These are phyloP conservation scores for Aspergillus sojae DNA, from an alignment of 2,329 filamentous ascomycete genomes.

Conservation along the genomic window DNA sequence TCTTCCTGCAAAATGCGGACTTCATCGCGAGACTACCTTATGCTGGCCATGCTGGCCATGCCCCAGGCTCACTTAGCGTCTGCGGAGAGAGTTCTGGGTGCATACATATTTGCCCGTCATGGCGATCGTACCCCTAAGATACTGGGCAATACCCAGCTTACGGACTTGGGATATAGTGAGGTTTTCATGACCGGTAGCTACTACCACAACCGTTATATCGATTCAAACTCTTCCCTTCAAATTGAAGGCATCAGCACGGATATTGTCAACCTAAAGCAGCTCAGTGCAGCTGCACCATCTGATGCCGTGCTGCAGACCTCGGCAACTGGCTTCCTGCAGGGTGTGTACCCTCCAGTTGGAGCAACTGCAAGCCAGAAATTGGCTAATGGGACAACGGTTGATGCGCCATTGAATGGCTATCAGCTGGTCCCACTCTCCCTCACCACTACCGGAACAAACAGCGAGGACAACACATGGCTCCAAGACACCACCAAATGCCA, in stretches of 20 bases:
- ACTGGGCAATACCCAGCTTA: neutral
- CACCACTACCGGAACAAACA: slow-evolving; percentile 13
- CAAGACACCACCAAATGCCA: slow-evolving; percentile 21
- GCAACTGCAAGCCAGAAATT: slow-evolving; percentile 60
- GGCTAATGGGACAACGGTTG: slow-evolving; percentile 67
- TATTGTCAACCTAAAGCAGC: slow-evolving; percentile 66
- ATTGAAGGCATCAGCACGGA: slow-evolving; percentile 68
- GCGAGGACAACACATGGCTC: slow-evolving; percentile 7
- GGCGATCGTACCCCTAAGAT: neutral
- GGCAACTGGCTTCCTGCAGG: slow-evolving; percentile 78
- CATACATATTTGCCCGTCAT: neutral
- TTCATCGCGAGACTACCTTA: neutral
- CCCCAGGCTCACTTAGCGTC: neutral
- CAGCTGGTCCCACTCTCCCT: slow-evolving; percentile 75
- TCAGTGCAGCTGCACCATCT: slow-evolving; percentile 69
- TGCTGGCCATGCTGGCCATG: neutral
- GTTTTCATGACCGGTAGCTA: slow-evolving; percentile 30
- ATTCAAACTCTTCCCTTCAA: slow-evolving; percentile 56
- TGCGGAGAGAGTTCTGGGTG: neutral
- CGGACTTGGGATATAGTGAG: neutral
- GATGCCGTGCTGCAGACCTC: slow-evolving; percentile 77
- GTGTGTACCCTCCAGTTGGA: slow-evolving; percentile 77
- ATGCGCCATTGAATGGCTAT: slow-evolving; percentile 73
- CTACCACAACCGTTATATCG: slow-evolving; percentile 75
- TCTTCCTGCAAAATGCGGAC: neutral